Conservation (phyloP, 2,329 filamentous ascomycete genomes). For the Sclerotinia glacialis region DNA sequence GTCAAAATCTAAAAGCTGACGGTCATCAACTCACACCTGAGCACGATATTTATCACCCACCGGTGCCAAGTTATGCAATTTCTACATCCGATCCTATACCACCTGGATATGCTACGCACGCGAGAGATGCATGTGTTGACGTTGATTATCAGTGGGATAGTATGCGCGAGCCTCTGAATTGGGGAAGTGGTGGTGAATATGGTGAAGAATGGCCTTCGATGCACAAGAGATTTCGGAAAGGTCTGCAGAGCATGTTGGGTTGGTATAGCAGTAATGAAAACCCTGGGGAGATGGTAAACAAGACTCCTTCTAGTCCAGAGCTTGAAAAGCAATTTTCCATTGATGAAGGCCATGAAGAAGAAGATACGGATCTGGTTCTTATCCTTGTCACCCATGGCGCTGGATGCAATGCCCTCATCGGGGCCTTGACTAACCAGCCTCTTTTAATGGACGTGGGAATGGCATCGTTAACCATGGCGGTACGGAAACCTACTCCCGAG, state of each 20-base stretch:
- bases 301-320: slow-evolving; percentile 42
- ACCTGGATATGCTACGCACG: slow-evolving; percentile 83
- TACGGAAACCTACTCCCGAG: slow-evolving; percentile 49
- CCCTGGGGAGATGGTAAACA: slow-evolving; percentile 52
- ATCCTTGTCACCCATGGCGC: slow-evolving; percentile 92
- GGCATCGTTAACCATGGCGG: slow-evolving; percentile 87
- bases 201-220: slow-evolving; percentile 95
- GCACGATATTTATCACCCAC: slow-evolving; percentile 63
- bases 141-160: slow-evolving; percentile 98
- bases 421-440: slow-evolving; percentile 85
- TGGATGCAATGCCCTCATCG: slow-evolving; percentile 92
- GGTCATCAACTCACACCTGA: slow-evolving; percentile 27
- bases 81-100: slow-evolving; percentile 80
- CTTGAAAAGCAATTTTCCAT: slow-evolving; percentile 33
- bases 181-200: slow-evolving; percentile 83
- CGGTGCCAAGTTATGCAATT: slow-evolving; percentile 78
- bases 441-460: slow-evolving; percentile 87
- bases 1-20: slow-evolving; percentile 25
- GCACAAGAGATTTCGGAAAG: slow-evolving; percentile 84
- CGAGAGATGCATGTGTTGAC: slow-evolving; percentile 77
- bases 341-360: slow-evolving; percentile 51
- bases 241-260: slow-evolving; percentile 72
- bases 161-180: slow-evolving; percentile 71
- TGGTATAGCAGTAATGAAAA: slow-evolving; percentile 70
- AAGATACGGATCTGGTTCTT: slow-evolving; percentile 72